Conservation (phyloP, 176 grass and related monocot genomes). For the Carex scoparia region DNA sequence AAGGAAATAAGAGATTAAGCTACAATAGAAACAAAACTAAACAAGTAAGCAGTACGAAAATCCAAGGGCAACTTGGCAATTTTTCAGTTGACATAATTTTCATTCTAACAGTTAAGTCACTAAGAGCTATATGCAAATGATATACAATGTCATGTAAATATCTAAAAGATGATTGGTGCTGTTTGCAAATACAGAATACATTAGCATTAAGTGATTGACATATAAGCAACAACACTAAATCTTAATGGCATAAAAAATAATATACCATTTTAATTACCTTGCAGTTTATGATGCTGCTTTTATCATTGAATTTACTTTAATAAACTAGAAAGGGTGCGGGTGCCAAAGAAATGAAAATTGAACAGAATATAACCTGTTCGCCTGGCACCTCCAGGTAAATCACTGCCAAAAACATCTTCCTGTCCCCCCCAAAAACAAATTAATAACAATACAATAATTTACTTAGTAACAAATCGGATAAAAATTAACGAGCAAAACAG, state of each 20-base stretch:
- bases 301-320: neutral
- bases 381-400: slow-evolving; percentile 8
- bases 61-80: neutral
- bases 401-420: slow-evolving; percentile 28
- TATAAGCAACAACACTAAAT: too few relatives aligned
- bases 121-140: neutral
- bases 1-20: neutral
- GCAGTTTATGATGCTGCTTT: neutral
- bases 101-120: neutral
- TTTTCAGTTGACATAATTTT: neutral
- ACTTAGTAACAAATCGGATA: neutral
- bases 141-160: neutral
- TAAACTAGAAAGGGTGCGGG: neutral
- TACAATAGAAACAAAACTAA: neutral
- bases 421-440: neutral
- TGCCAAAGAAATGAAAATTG: neutral
- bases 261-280: neutral
- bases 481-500: neutral
- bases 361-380: neutral
- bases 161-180: neutral
- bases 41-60: neutral
- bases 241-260: neutral
- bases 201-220: too few relatives aligned
- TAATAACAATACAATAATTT: neutral
- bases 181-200: neutral